These are phyloP conservation scores for Lipomyces mesembrius DNA, from an alignment of 805 yeast genomes.

Conservation along the genomic window DNA sequence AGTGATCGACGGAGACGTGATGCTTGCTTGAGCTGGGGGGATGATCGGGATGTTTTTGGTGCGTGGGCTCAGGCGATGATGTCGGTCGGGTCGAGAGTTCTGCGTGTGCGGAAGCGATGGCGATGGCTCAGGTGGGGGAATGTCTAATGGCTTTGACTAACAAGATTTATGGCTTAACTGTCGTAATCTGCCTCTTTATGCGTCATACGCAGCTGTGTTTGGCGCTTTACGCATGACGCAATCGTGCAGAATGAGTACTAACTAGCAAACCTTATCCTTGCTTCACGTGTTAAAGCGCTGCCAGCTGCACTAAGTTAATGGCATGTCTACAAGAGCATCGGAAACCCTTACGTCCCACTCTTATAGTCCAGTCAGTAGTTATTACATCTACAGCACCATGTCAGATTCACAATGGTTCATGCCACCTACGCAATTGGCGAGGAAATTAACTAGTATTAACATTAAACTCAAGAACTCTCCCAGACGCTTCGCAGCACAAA, in stretches of 20 bases:
- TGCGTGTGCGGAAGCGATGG: background rate
- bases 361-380: no score
- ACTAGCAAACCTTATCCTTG: background rate
- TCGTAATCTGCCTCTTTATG: background rate
- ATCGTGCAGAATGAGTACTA: background rate
- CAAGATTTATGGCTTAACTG: background rate
- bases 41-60: background rate
- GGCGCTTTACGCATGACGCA: background rate
- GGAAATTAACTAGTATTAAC: background rate
- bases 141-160: background rate
- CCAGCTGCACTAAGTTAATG: no score
- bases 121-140: constrained; percentile 3
- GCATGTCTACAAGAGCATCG: background rate
- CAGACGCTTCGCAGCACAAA: background rate
- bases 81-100: constrained; percentile 4
- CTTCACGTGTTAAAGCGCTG: background rate
- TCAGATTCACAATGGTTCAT: background rate
- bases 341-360: no score
- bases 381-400: background rate
- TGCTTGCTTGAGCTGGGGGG: background rate
- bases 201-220: background rate
- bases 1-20: constrained; percentile 5
- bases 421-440: background rate
- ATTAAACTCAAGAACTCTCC: background rate
- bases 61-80: constrained; percentile 3